Percentiles rank a stretch among this genome's conserved stretches.
phyloP scores from a whole-genome alignment of 345 rosid genomes.

The Pugionium cornutum region DNA sequence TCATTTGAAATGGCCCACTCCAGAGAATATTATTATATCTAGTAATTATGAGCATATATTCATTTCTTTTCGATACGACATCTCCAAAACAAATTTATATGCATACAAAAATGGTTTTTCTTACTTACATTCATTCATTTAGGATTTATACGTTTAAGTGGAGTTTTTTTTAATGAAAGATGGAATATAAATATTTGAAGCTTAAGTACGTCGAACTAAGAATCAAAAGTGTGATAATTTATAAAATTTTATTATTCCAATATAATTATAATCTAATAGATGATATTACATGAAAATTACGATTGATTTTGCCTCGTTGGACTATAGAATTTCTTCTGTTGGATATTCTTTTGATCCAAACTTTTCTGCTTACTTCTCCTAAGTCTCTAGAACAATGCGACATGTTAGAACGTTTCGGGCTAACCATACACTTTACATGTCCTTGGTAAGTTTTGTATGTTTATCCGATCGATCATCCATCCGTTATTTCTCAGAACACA shows the following conservation, averaged over 20 bases:
- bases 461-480: neutral
- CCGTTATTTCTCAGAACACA: neutral
- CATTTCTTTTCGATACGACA: conserved; percentile 30
- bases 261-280: too few species aligned
- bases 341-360: neutral
- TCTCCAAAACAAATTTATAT: conserved; percentile 20
- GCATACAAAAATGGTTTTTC: neutral
- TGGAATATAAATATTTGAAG: neutral
- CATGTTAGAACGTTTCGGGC: too few species aligned
- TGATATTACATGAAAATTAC: neutral
- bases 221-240: conserved; percentile 4
- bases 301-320: neutral
- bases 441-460: neutral
- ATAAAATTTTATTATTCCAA: neutral
- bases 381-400: neutral
- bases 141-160: neutral
- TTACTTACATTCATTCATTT: too few species aligned
- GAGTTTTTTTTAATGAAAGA: neutral
- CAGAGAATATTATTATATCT: conserved; percentile 63
- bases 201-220: conserved; percentile 4
- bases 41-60: conserved; percentile 37
- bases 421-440: too few species aligned
- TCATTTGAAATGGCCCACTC: conserved; percentile 62
- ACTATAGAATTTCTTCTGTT: neutral
- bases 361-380: neutral